These are phyloP conservation scores for Coccomyxa subellipsoidea DNA, from an alignment of 163 green algal genomes.

Conservation along the genomic window DNA sequence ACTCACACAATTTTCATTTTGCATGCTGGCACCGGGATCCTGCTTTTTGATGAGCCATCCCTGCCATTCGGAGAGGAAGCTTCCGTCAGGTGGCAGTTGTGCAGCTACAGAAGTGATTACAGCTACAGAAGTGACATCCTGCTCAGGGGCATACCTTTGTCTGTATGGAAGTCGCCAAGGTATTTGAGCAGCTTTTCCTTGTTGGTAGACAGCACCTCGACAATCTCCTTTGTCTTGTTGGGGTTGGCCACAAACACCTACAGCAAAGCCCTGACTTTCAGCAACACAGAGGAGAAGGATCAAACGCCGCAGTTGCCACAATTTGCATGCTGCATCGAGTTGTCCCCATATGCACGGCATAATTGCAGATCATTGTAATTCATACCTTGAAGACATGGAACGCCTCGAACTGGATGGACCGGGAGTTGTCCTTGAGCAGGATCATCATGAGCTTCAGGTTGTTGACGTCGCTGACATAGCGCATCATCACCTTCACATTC, in stretches of 20 bases:
- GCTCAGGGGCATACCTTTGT: conserved; percentile 68
- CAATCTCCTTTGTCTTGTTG: conserved; percentile 81
- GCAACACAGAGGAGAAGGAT: too few relatives aligned
- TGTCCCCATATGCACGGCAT: not conserved
- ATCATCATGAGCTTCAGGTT: conserved; percentile 97
- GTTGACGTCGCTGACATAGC: conserved; percentile 82
- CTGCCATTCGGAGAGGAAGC: too few relatives aligned
- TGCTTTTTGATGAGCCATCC: too few relatives aligned
- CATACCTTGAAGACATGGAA: conserved; percentile 98
- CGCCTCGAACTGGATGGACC: conserved; percentile 95
- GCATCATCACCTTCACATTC: conserved; percentile 88
- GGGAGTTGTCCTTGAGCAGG: conserved; percentile 83
- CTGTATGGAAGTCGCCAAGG: conserved; percentile 85
- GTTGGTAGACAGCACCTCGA: conserved; percentile 89
- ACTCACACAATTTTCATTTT: too few relatives aligned
- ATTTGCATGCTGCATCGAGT: not conserved
- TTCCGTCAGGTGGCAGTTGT: too few relatives aligned
- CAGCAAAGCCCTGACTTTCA: not conserved
- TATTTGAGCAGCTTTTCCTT: conserved; percentile 91
- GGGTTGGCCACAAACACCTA: conserved; percentile 98
- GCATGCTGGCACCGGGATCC: too few relatives aligned
- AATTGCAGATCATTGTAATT: not conserved
- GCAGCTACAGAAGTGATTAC: too few relatives aligned
- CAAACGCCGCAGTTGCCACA: not conserved
- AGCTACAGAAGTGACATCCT: too few relatives aligned